These are phyloP conservation scores for Diutina sp. DNA, from an alignment of 1,139 yeast species.

Conservation along the genomic window DNA sequence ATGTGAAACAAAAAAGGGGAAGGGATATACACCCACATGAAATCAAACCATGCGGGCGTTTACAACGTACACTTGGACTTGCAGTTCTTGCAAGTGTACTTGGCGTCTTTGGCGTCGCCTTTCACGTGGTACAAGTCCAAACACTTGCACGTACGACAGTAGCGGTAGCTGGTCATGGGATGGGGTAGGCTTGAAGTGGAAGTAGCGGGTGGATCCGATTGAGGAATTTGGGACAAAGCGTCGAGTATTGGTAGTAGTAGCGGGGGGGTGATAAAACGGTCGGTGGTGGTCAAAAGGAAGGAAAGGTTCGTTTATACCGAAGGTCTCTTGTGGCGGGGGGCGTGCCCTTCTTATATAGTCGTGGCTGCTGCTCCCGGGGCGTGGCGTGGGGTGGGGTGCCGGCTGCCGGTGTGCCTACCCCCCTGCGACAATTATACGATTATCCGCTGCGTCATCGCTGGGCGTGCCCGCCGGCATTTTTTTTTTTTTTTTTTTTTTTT, in stretches of 20 bases:
- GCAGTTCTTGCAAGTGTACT: slow-evolving; percentile 1
- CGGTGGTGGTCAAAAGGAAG: background rate
- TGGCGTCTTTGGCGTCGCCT: background rate
- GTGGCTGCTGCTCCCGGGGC: background rate
- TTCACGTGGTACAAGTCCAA: slow-evolving; percentile 1
- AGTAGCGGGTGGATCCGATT: no score
- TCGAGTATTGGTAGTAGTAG: background rate
- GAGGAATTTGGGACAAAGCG: no score
- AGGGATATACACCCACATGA: no score
- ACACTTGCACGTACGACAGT: slow-evolving; percentile 1
- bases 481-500: no score
- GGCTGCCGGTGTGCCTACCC: background rate
- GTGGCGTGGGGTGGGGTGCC: background rate
- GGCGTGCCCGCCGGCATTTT: background rate
- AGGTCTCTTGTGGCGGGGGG: background rate
- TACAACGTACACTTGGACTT: slow-evolving; percentile 1
- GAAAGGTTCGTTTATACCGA: background rate
- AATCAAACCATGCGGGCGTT: no score
- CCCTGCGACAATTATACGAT: background rate
- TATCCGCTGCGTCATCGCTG: background rate
- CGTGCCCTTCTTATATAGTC: background rate
- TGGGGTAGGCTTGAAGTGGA: background rate
- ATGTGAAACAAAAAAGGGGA: background rate
- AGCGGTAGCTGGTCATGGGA: slow-evolving; percentile 1
- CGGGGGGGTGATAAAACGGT: background rate